Percentiles rank a stretch among this genome's conserved stretches.
phyloP scores from a whole-genome alignment of 805 yeast species.

The Isabelozyma rhagii region DNA sequence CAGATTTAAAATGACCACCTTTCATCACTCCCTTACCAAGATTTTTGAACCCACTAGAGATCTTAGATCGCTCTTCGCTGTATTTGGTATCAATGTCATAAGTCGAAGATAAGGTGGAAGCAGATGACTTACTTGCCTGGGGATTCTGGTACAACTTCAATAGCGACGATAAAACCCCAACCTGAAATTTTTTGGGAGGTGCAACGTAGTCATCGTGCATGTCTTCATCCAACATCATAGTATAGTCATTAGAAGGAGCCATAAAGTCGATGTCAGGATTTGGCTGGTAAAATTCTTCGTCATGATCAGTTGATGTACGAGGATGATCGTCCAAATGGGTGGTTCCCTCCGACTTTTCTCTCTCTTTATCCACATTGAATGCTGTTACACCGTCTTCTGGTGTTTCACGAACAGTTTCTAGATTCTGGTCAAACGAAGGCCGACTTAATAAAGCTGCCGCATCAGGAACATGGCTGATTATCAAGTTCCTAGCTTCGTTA shows the following conservation, averaged over 20 bases:
- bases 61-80: neutral
- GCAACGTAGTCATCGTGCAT: constrained; percentile 31
- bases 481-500: constrained; percentile 54
- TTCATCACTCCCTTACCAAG: neutral
- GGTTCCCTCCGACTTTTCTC: constrained; percentile 1
- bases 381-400: constrained; percentile 6
- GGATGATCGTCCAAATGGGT: neutral
- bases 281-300: constrained; percentile 25
- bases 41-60: neutral
- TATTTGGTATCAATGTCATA: neutral
- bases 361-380: constrained; percentile 1
- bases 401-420: constrained; percentile 14
- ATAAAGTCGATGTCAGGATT: constrained; percentile 40
- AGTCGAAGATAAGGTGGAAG: neutral
- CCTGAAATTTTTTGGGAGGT: constrained; percentile 58
- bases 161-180: constrained; percentile 82
- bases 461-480: constrained; percentile 46
- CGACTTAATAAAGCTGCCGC: constrained; percentile 3
- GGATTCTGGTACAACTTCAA: constrained; percentile 64
- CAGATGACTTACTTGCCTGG: constrained; percentile 23
- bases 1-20: neutral
- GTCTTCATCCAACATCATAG: constrained; percentile 28
- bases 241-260: constrained; percentile 21
- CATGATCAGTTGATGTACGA: neutral
- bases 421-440: neutral